Evolutionary conservation across 305 asterid genomes (phyloP).

Genomic region (Petunia hybrid): DNA sequence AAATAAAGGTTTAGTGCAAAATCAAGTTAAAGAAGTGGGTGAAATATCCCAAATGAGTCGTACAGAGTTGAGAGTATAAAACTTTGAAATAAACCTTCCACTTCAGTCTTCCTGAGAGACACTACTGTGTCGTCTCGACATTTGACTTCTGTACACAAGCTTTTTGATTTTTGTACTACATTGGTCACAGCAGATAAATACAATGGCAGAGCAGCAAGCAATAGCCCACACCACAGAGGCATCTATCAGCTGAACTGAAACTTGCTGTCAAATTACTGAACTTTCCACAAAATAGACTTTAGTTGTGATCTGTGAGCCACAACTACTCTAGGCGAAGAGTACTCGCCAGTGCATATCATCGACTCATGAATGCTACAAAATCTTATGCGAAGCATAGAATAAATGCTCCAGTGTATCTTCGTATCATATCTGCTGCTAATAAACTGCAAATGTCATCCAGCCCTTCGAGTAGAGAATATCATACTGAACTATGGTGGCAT

Average conservation of each 20-base stretch:
- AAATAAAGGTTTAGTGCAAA: no score
- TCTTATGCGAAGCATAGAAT: not conserved
- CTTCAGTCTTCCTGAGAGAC: not conserved
- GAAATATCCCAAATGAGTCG: not conserved
- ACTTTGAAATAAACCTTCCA: not conserved
- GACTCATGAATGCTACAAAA: not conserved
- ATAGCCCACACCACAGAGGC: not conserved
- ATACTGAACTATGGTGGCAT: not conserved
- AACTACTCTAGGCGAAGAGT: not conserved
- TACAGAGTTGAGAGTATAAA: not conserved
- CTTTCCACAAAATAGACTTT: no score
- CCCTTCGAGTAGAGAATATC: no score
- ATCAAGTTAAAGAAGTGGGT: not conserved
- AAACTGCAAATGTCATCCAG: no score
- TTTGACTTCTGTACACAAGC: not conserved
- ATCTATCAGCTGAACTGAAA: no score
- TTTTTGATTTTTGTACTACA: not conserved
- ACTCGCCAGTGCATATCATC: not conserved
- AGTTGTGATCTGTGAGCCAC: not conserved
- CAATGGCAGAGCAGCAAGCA: not conserved
- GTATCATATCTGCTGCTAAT: not conserved
- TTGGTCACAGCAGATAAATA: not conserved
- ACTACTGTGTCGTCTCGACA: not conserved
- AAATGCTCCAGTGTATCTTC: not conserved
- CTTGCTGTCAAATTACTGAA: no score